These are phyloP conservation scores for Metarhizium humberi DNA, from an alignment of 2,329 filamentous ascomycete species.

Conservation along the genomic window DNA sequence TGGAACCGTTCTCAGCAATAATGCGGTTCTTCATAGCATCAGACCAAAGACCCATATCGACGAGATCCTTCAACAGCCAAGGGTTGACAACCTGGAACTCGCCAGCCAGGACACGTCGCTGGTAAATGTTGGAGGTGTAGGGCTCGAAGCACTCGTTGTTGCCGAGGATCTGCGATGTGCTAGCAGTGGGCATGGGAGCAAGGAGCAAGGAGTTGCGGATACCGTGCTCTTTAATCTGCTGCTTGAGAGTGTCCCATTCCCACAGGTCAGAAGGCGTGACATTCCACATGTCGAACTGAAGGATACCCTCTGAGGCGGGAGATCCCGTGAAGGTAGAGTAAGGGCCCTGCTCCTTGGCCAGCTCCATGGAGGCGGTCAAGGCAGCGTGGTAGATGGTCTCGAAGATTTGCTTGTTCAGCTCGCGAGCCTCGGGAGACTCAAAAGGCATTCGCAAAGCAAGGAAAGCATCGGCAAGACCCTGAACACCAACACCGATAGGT, in stretches of 20 bases:
- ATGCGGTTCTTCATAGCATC: conserved; percentile 99
- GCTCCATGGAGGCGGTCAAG: conserved; percentile 76
- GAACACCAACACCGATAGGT: conserved; percentile 92
- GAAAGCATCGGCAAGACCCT: conserved; percentile 97
- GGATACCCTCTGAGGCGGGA: conserved; percentile 86
- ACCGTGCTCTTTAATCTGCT: conserved; percentile 84
- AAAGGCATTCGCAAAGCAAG: conserved; percentile 93
- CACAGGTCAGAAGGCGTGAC: conserved; percentile 88
- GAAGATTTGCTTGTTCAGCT: conserved; percentile 97
- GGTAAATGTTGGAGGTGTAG: conserved; percentile 99
- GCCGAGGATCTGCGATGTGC: conserved; percentile 93
- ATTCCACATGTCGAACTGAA: conserved; percentile 99
- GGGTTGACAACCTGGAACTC: conserved; percentile 99
- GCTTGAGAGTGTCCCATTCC: conserved; percentile 89
- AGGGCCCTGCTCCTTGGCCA: conserved; percentile 73
- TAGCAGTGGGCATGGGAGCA: conserved; percentile 96
- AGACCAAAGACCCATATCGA: conserved; percentile 96
- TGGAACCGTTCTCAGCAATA: conserved; percentile 90
- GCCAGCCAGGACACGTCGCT: conserved; percentile 90
- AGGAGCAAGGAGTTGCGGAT: conserved; percentile 92
- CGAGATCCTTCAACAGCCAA: conserved; percentile 95
- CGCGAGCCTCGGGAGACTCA: conserved; percentile 85
- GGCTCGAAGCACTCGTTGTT: conserved; percentile 99
- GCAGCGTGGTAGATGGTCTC: conserved; percentile 98
- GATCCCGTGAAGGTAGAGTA: conserved; percentile 91